phyloP scores from a whole-genome alignment of 176 grass and related monocot genomes.

The Rhynchospora breviuscula region DNA sequence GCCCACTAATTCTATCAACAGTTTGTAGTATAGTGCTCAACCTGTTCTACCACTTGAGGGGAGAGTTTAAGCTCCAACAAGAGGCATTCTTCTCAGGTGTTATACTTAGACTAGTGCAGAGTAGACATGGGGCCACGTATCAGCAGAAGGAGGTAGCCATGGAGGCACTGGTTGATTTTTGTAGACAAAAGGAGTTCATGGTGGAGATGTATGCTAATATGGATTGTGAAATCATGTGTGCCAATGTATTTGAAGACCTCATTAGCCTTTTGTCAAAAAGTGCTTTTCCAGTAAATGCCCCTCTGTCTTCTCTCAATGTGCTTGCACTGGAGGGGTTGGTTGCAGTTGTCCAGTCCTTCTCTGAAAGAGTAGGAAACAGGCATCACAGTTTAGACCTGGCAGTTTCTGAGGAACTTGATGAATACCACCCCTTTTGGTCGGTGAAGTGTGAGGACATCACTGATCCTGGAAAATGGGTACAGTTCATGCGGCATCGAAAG shows the following conservation, averaged over 20 bases:
- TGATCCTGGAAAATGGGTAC: constrained; percentile 80
- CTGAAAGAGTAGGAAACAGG: constrained; percentile 54
- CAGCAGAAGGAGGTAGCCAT: constrained; percentile 94
- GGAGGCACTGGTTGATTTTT: constrained; percentile 95
- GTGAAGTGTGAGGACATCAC: constrained; percentile 53
- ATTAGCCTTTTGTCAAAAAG: constrained; percentile 86
- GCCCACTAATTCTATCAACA: constrained; percentile 78
- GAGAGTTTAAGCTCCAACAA: constrained; percentile 76
- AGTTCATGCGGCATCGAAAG: constrained; percentile 76
- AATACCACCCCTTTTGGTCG: constrained; percentile 91
- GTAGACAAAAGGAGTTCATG: constrained; percentile 94
- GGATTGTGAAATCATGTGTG: constrained; percentile 88
- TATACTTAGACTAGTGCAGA: constrained; percentile 76
- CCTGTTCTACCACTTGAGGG: constrained; percentile 79
- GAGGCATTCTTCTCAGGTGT: constrained; percentile 97
- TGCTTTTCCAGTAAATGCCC: constrained; percentile 86
- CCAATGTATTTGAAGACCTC: constrained; percentile 94
- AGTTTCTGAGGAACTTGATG: constrained; percentile 48
- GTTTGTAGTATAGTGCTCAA: constrained; percentile 95
- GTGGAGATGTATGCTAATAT: constrained; percentile 97
- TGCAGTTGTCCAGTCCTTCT: constrained; percentile 67
- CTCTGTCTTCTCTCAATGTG: constrained; percentile 78
- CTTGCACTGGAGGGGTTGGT: constrained; percentile 86
- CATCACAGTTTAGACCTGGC: constrained; percentile 43
- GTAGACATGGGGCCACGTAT: constrained; percentile 78